A percentile compares a stretch with the other conserved stretches of the same genome.
phyloP scores from a whole-genome alignment of 2,329 filamentous ascomycete species.

The Fusarium pseudograminearum region DNA sequence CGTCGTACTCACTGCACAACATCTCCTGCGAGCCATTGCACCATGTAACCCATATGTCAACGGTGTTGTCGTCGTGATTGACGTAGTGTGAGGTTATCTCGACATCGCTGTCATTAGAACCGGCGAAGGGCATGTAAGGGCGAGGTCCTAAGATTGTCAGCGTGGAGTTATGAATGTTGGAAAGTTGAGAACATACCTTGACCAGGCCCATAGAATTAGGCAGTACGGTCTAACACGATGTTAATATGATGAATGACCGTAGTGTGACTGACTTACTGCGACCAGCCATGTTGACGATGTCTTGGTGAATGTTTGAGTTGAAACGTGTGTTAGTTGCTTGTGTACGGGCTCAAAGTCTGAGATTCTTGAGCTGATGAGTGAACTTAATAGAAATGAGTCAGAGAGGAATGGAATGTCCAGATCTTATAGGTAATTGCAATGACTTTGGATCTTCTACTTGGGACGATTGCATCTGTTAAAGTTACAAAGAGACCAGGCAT shows the following conservation, averaged over 20 bases:
- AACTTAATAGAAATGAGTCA: not conserved
- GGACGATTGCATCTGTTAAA: fast-evolving
- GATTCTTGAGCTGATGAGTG: fast-evolving
- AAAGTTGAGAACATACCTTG: not conserved
- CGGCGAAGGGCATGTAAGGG: not conserved
- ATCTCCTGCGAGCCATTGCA: too few relatives aligned
- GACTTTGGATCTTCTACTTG: fast-evolving
- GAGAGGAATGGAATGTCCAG: too few relatives aligned
- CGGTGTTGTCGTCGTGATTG: fast-evolving
- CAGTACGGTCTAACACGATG: not conserved
- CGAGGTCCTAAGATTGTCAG: not conserved
- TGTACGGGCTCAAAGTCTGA: too few relatives aligned
- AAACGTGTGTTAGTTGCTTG: not conserved
- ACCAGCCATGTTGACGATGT: not conserved
- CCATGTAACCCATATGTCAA: not conserved
- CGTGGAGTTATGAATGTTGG: fast-evolving
- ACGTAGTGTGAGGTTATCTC: not conserved
- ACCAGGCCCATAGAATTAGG: not conserved
- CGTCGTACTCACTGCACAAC: not conserved
- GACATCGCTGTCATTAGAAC: fast-evolving
- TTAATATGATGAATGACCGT: not conserved
- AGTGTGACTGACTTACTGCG: not conserved
- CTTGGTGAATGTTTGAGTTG: not conserved
- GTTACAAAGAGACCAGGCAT: not conserved
- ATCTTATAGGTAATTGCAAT: not conserved